phyloP scores from a whole-genome alignment of 2,329 filamentous ascomycete species.

The Podosphaera fusca region DNA sequence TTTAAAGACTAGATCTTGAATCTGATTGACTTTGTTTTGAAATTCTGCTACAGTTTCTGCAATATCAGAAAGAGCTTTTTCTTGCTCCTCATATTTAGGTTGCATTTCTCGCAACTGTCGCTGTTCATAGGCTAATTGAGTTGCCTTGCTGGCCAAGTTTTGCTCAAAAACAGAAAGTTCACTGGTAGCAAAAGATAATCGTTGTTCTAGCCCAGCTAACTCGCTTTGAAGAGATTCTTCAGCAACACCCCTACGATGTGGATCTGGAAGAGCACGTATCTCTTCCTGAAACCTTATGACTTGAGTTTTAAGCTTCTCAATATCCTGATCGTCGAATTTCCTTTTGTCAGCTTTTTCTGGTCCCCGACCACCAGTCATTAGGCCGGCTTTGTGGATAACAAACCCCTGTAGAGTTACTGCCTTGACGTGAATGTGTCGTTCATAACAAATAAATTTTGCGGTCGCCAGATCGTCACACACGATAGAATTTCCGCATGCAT shows the following conservation, averaged over 20 bases:
- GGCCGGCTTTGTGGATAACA: constrained; percentile 84
- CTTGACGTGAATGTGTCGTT: constrained; percentile 64
- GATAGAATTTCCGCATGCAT: constrained; percentile 83
- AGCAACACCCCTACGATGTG: constrained; percentile 48
- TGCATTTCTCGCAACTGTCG: constrained; percentile 51
- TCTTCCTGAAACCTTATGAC: constrained; percentile 57
- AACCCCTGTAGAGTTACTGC: constrained; percentile 89
- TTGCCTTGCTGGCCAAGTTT: constrained; percentile 66
- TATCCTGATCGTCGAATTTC: constrained; percentile 72
- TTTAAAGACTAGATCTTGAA: constrained; percentile 74
- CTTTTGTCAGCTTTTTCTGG: constrained; percentile 54
- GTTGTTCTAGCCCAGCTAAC: constrained; percentile 56
- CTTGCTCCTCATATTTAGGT: constrained; percentile 56
- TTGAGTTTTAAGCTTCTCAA: constrained; percentile 60
- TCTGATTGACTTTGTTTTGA: constrained; percentile 44
- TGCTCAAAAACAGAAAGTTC: constrained; percentile 60
- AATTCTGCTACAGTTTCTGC: constrained; percentile 30
- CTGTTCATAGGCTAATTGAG: constrained; percentile 52
- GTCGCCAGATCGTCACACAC: constrained; percentile 75
- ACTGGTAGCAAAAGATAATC: constrained; percentile 44
- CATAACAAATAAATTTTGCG: constrained; percentile 76
- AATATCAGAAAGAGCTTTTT: constrained; percentile 40
- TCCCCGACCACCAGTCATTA: constrained; percentile 87
- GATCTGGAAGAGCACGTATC: constrained; percentile 56
- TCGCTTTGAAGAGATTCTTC: constrained; percentile 69